Conservation (phyloP, 306 rosid species). For the Crataegus laevigata region DNA sequence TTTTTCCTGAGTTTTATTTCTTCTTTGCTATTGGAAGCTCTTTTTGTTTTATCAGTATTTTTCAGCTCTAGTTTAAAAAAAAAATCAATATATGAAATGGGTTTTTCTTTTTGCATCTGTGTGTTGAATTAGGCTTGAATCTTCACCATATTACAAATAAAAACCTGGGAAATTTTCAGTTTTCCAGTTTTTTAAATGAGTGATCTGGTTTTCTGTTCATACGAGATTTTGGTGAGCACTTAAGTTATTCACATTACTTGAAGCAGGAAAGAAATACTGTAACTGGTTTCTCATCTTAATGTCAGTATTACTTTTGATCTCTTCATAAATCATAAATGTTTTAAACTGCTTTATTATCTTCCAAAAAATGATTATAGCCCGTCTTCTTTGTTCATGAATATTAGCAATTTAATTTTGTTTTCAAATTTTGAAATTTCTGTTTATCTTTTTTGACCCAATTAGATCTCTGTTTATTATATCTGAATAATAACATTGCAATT, state of each 20-base stretch:
- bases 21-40: background rate
- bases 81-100: background rate
- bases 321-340: no score
- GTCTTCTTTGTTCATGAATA: background rate
- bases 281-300: background rate
- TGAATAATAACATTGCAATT: slow-evolving; percentile 1
- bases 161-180: background rate
- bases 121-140: background rate
- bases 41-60: background rate
- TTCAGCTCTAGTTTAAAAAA: background rate
- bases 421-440: background rate
- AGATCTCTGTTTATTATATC: background rate
- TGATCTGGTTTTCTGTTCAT: slow-evolving; percentile 4
- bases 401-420: background rate
- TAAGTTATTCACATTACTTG: background rate
- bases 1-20: background rate
- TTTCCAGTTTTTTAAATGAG: background rate
- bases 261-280: background rate
- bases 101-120: background rate
- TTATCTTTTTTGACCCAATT: background rate
- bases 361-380: background rate
- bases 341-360: background rate
- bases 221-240: background rate
- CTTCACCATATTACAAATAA: background rate
- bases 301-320: background rate